phyloP scores from a whole-genome alignment of 768 basidiomycete genomes.

The Cystofilobasidium capitatum region DNA sequence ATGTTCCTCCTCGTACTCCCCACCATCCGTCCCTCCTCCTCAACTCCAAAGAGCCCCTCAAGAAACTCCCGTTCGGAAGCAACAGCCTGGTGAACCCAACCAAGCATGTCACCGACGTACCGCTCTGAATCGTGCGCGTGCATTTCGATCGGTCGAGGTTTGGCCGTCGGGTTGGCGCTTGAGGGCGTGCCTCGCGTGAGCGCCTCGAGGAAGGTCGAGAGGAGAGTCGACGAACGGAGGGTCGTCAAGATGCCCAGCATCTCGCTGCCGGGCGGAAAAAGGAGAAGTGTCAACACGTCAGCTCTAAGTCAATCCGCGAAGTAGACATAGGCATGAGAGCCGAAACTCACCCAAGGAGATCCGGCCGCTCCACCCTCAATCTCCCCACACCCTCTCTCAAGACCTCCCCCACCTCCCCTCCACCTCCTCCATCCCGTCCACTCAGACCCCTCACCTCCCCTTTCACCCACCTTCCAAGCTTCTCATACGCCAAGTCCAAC shows the following conservation, averaged over 20 bases:
- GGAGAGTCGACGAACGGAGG: slow-evolving; percentile 68
- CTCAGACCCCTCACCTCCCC: background rate
- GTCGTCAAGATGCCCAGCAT: slow-evolving; percentile 64
- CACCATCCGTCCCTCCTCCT: slow-evolving; percentile 57
- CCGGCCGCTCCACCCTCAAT: slow-evolving; percentile 63
- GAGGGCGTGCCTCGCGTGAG: slow-evolving; percentile 79
- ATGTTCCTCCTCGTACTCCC: slow-evolving; percentile 46
- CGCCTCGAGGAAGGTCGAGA: slow-evolving; percentile 73
- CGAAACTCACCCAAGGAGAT: slow-evolving; percentile 53
- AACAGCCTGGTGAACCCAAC: slow-evolving; percentile 93
- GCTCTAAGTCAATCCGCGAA: background rate
- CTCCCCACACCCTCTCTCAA: slow-evolving; percentile 66
- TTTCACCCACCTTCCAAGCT: background rate
- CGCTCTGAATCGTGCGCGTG: slow-evolving; percentile 96
- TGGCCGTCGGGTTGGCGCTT: slow-evolving; percentile 41
- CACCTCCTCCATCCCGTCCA: background rate
- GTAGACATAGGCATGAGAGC: background rate
- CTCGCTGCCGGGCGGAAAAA: slow-evolving; percentile 49
- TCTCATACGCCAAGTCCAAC: background rate
- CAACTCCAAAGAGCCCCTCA: slow-evolving; percentile 70
- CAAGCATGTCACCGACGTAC: slow-evolving; percentile 96
- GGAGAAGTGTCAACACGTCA: background rate
- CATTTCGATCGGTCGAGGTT: slow-evolving; percentile 86
- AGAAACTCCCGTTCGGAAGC: slow-evolving; percentile 92
- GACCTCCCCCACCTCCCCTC: slow-evolving; percentile 52